Conservation (phyloP, 129 eudicot species). For the Mikania micrantha region DNA sequence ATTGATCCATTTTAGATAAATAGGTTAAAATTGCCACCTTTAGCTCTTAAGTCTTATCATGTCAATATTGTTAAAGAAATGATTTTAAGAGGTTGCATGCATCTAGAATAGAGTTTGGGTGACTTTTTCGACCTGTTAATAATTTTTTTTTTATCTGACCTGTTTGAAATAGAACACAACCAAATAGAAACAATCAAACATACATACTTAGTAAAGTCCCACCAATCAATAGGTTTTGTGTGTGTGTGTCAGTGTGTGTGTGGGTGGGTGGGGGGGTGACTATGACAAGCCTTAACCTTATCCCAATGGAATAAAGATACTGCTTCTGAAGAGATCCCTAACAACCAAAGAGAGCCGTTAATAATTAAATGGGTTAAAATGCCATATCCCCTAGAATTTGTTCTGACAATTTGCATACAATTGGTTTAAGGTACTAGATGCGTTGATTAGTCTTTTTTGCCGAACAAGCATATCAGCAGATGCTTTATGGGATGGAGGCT, state of each 20-base stretch:
- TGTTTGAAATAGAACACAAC: not conserved
- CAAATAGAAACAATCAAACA: too few relatives aligned
- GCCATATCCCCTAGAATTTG: not conserved
- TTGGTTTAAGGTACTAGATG: constrained; percentile 76
- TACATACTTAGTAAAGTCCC: too few relatives aligned
- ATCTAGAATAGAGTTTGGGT: not conserved
- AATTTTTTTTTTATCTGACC: not conserved
- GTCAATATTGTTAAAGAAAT: not conserved
- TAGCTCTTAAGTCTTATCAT: not conserved
- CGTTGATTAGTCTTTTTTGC: constrained; percentile 84
- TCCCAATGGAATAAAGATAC: too few relatives aligned
- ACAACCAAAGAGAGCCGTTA: not conserved
- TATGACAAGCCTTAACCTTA: too few relatives aligned
- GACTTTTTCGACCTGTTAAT: not conserved
- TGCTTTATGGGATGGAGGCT: constrained; percentile 94
- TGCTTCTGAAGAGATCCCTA: too few relatives aligned
- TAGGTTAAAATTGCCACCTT: not conserved
- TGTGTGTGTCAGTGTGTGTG: too few relatives aligned
- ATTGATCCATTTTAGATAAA: not conserved
- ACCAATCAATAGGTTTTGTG: too few relatives aligned
- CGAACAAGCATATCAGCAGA: constrained; percentile 88
- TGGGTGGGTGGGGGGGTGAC: too few relatives aligned
- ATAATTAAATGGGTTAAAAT: not conserved
- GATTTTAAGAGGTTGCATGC: not conserved
- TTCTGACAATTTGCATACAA: not conserved